Base-by-base conservation (phyloP, 208 protist genomes). In the Vickermania ingenoplastis region DNA sequence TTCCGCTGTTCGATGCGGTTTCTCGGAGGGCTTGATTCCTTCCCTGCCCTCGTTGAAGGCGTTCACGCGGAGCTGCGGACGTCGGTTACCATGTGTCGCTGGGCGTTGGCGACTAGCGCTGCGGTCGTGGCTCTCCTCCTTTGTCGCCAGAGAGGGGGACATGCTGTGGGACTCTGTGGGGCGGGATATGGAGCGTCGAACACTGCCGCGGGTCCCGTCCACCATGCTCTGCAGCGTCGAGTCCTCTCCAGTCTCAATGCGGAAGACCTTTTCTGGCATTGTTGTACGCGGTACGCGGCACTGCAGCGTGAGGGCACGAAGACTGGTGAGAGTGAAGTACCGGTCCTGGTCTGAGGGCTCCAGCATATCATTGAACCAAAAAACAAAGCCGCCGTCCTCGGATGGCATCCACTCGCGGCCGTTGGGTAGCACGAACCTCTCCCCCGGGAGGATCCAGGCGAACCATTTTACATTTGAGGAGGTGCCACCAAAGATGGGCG, bases 331-430 rank as follows among this genome's bases (percentile, higher is more conserved):
- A 4, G 76, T 29, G 41, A 84, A 92, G 66, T 92, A 92, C 36
- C 85, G 81, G 65, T 92, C 85, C 26, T 67, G 65, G 36, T 82
- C 78, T 13, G 71, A 74, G 14, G 85, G 85, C 61, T 82, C 55
- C 24, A 89, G 69, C 51, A 66, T 73, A 3, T 76, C 51, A 57
- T 75, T 68, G 53, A 89, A 87, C 81, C 80, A 87, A 69, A 89
- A 89, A 3, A 92, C 85, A 67, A 92, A 92, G 11, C 66, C 79
- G 17, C 85, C 85, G 56, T 86, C 75, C 14, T 29, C 61, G 31
- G 79, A 63, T 1, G 73, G 73, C 1, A 72, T 71, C 77, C 79
- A 92, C 41, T 57, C 29, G 2, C 59, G 48, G 1, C 71, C 81
- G 61, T 74, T 86, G 3, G 68, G 60, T 65, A 92, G 49, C 25